Evolutionary conservation across 345 rosid genomes (phyloP).

Genomic region (Lagerstroemia speciosa): DNA sequence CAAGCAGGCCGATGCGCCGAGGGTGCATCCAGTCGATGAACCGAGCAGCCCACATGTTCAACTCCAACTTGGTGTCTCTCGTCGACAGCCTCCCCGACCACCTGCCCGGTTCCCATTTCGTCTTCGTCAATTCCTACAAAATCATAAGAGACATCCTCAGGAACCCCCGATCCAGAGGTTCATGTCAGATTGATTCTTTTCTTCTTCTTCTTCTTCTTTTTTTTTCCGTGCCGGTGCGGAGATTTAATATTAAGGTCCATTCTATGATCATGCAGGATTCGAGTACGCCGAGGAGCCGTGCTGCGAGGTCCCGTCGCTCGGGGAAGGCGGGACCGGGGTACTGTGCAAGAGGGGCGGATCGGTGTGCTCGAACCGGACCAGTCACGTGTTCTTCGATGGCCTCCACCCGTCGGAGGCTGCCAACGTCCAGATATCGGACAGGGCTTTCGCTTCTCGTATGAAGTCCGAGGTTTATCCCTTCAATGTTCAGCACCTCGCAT

Average conservation of each 20-base stretch:
- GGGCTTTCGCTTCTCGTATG: slow-evolving; percentile 30
- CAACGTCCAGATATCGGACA: slow-evolving; percentile 28
- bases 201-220: neutral
- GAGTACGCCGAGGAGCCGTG: slow-evolving; percentile 13
- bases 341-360: slow-evolving; percentile 28
- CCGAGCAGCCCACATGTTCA: slow-evolving; percentile 45
- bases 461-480: slow-evolving; percentile 36
- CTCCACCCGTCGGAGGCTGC: slow-evolving; percentile 58
- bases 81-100: slow-evolving; percentile 12
- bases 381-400: slow-evolving; percentile 43
- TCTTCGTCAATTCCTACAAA: slow-evolving; percentile 39
- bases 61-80: slow-evolving; percentile 17
- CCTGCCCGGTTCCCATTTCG: slow-evolving; percentile 25
- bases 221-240: too few species aligned
- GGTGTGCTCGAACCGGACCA: slow-evolving; percentile 22
- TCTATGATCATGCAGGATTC: too few species aligned
- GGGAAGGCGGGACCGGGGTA: slow-evolving; percentile 27
- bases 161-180: slow-evolving; percentile 21
- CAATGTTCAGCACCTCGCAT: slow-evolving; percentile 28
- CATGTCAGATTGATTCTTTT: too few species aligned
- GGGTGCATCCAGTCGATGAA: slow-evolving; percentile 28
- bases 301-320: slow-evolving; percentile 22
- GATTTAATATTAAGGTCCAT: too few species aligned
- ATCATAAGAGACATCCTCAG: slow-evolving; percentile 32
- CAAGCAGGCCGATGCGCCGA: neutral